Percentiles rank a stretch among this genome's conserved stretches.
These are phyloP conservation scores for Sclerotinia nivalis DNA, from an alignment of 2,329 filamentous ascomycete species.

Conservation along the genomic window DNA sequence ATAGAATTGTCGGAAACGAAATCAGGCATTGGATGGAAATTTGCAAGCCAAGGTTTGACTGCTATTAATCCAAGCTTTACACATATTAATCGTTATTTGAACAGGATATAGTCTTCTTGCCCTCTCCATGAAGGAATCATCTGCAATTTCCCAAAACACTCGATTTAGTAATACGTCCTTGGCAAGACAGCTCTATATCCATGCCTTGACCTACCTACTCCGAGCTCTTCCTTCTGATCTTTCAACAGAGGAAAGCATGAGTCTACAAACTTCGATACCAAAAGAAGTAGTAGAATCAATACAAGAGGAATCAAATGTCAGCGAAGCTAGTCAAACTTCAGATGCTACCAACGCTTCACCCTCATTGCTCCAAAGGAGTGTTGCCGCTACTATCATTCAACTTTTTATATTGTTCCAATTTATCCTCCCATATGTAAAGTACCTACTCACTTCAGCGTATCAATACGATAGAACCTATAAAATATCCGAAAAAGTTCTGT, in stretches of 20 bases:
- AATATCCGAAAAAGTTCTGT: slow-evolving; percentile 59
- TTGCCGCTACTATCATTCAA: slow-evolving; percentile 58
- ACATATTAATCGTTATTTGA: not conserved
- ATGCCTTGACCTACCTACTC: slow-evolving; percentile 64
- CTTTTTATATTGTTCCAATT: slow-evolving; percentile 61
- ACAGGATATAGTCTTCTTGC: slow-evolving; percentile 50
- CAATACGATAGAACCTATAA: slow-evolving; percentile 67
- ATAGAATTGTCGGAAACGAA: slow-evolving; percentile 31
- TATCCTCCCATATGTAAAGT: slow-evolving; percentile 60
- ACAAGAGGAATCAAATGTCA: slow-evolving; percentile 25
- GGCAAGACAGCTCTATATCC: slow-evolving; percentile 63
- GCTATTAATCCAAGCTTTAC: not conserved
- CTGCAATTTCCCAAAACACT: slow-evolving; percentile 36
- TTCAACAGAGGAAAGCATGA: slow-evolving; percentile 53
- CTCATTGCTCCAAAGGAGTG: slow-evolving; percentile 59
- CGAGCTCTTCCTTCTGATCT: slow-evolving; percentile 61
- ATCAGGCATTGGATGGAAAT: slow-evolving; percentile 52
- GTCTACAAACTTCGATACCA: slow-evolving; percentile 55
- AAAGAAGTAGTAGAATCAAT: slow-evolving; percentile 33
- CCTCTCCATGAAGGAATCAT: slow-evolving; percentile 49
- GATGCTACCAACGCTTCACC: slow-evolving; percentile 35
- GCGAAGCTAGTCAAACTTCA: not conserved
- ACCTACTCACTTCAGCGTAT: slow-evolving; percentile 55
- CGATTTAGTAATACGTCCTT: slow-evolving; percentile 46
- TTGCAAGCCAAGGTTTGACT: slow-evolving; percentile 49